Evolutionary conservation across 106 monocot genomes (phyloP), one percentile per base, ranked within the genome.

Genomic region (Dendrobium chrysotoxum): DNA sequence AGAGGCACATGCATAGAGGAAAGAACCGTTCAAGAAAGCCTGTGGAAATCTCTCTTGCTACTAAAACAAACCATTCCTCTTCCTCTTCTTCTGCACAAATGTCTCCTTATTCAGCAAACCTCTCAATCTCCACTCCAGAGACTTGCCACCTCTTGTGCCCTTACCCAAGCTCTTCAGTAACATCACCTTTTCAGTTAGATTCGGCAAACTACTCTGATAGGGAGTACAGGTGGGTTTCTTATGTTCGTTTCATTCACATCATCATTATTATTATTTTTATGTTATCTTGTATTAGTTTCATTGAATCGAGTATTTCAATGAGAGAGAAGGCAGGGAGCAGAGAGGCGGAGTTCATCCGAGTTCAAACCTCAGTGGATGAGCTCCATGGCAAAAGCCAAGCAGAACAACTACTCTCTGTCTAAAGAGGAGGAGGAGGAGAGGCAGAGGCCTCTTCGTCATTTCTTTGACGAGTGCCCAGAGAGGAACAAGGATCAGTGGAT

Each of bases 11-110:
- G 91, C 96, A 96, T 82, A 87, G 93, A 71, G 96, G 96, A 23
- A 75, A 75, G 85, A 93, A 90, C 84, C 91, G 96, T 96, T 93
- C 96, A 93, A 96, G 96, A 96, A 96, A 96, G 96, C 96, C 90
- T 91, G 96, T 93, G 91, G 96, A 96, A 93, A 88, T 94, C 75
- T 86, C 88, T 81, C 78, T 87, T 31, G 72, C 80, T 75, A 65
- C 25, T 39, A 53, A 28, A 40, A 12, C 46, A 13, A 47, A 16
- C 79, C 71, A 53, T 28, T 30, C 67, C 26, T 72, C 76, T 64
- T 80, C 65, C 46, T n/a, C 75, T 30, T 58, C 76, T 54, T 64
- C 66, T 39, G 25, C 54, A 18, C 70, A 38, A 6, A 41, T 46
- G 28, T 30, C 76, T 45, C 65, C 87, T 9, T 72, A 75, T 10